Evolutionary conservation across 345 rosid species (phyloP).

Genomic region (Eucalyptus shirleyi): DNA sequence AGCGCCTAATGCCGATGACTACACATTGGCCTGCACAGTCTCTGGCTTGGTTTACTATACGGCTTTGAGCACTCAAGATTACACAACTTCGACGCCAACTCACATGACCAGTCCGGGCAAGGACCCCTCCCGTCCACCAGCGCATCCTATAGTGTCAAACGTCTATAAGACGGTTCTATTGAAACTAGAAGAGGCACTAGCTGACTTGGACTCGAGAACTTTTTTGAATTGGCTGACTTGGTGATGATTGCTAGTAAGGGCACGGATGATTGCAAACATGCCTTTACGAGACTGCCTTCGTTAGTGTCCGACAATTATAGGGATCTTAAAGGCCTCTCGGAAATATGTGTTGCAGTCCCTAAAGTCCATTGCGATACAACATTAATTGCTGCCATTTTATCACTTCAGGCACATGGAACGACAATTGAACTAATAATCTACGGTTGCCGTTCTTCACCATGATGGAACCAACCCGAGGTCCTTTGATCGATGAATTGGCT

Average conservation of each 20-base stretch:
- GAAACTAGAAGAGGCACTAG: neutral
- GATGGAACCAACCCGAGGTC: neutral
- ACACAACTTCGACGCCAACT: no score
- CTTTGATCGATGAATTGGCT: neutral
- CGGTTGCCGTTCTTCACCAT: neutral
- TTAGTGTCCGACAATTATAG: no score
- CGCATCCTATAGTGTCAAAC: neutral
- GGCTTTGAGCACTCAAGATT: neutral
- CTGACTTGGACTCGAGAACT: neutral
- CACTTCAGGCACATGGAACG: no score
- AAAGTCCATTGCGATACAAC: no score
- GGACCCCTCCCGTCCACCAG: no score
- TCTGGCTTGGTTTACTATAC: constrained; percentile 5
- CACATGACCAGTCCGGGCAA: rapidly evolving
- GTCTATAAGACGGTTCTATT: neutral
- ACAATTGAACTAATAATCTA: no score
- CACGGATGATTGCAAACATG: rapidly evolving
- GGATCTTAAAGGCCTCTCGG: neutral
- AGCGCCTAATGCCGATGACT: constrained; percentile 5
- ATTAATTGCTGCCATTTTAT: no score
- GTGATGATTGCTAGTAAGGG: neutral
- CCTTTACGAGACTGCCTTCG: neutral
- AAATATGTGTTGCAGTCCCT: no score
- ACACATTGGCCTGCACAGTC: constrained; percentile 13
- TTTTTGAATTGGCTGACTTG: neutral